phyloP scores from a whole-genome alignment of 768 basidiomycete species.

The Psilocybe sp. region DNA sequence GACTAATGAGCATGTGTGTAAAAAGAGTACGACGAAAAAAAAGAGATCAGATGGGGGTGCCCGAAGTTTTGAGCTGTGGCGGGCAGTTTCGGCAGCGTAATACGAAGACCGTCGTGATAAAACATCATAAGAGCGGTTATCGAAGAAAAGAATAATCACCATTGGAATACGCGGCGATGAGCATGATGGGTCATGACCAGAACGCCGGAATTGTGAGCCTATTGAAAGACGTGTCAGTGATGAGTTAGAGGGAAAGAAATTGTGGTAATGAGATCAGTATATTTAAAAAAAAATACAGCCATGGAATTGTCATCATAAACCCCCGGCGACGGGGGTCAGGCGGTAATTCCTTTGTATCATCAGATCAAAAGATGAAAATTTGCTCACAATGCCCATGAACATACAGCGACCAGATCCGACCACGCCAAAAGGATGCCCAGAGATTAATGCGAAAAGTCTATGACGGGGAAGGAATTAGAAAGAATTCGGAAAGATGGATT shows the following conservation, averaged over 20 bases:
- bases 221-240: slow-evolving; percentile 2
- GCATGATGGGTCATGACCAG: not conserved
- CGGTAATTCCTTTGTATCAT: slow-evolving; percentile 86
- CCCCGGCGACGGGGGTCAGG: slow-evolving; percentile 52
- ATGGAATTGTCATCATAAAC: slow-evolving; percentile 73
- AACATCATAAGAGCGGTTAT: slow-evolving; percentile 51
- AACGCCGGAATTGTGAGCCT: not conserved
- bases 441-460: not conserved
- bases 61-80: slow-evolving; percentile 87
- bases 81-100: slow-evolving; percentile 82
- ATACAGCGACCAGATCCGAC: not conserved
- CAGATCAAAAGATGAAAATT: slow-evolving; percentile 27
- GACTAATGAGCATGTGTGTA: slow-evolving; percentile 12
- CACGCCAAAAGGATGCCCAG: not conserved
- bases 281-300: slow-evolving; percentile 67
- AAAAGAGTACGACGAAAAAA: slow-evolving; percentile 2
- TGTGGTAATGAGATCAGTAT: slow-evolving; percentile 43
- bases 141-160: slow-evolving; percentile 29
- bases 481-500: not conserved
- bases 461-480: no score
- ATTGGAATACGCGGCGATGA: not conserved
- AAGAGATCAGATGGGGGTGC: slow-evolving; percentile 71
- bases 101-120: slow-evolving; percentile 96
- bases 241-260: not conserved
- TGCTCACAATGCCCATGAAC: slow-evolving; percentile 31